Evolutionary conservation across 1,284 basidiomycete genomes (phyloP), one percentile per base, ranked within the genome.

Genomic region (Pseudozyma hubeiensis): DNA sequence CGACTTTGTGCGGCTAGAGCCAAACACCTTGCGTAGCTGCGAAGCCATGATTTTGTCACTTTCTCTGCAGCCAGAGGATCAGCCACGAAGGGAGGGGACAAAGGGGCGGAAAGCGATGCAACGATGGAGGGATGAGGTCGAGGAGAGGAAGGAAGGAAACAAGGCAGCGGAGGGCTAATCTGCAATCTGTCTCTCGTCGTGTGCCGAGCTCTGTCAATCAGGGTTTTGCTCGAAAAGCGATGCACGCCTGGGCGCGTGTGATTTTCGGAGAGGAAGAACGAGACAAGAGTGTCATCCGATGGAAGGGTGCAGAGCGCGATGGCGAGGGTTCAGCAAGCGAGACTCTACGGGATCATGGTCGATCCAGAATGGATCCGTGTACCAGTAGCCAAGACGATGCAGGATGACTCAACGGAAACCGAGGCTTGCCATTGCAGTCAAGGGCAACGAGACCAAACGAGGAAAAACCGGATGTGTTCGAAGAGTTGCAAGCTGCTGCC

Each of bases 21-120:
- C 72, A 63, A 75, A 75, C 52, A 75, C 72, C 67, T 75, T 70
- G 31, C 67, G 66, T 35, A 75, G 53, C 30, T 64, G 64, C 45
- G 72, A 75, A 44, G 72, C 72, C 72, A 75, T 73, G 33, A 19
- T 56, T 13, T 37, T 31, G 49, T 24, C 24, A 24, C 24, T 24
- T 59, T 35, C 50, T 30, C 8, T 31, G 14, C 30, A 29, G 14
- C 40, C 8, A 24, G 19, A 44, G 43, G 49, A 39, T 47, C 61
- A 64, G 54, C 54, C 61, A 53, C 61, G 30, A 16, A n/a, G 19
- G 14, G 19, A 31, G 29, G 14, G 6, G 24, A 24, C 24, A 48
- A 41, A 39, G 17, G 47, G 40, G 55, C 40, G 43, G 30, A 46
- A 17, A 52, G 35, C 39, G 35, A 37, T 34, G 29, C 29, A 41